Base-by-base conservation (phyloP, 768 basidiomycete species). In the Collybia sordida region DNA sequence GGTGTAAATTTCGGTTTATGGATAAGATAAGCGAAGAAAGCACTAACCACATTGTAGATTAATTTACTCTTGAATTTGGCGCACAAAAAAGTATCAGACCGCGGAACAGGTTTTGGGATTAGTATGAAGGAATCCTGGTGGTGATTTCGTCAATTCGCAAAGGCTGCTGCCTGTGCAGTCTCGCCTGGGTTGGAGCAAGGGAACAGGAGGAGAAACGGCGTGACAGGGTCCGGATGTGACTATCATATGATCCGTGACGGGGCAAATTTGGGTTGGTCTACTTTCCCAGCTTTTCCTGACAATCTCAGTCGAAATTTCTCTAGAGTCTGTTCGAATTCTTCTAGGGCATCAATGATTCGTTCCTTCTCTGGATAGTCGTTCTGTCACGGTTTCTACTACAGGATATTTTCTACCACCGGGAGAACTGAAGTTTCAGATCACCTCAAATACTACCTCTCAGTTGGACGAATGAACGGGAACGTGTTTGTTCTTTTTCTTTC, bases 21-120 rank as follows among this genome's bases (percentile, higher is more conserved):
- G 53, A 59, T 61, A 59, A 53, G 61, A 59, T 62, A 58, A 40
- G 23, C 15, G 22, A 24, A 24, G 37, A 37, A 43, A 44, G 12
- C 51, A 58, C 64, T 22, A 46, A 63, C 66, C 67, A 69, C 67
- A 69, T 69, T 52, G 51, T 44, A 46, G 50, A 50, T 44, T 45
- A 53, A 37, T 43, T 50, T 39, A 51, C 42, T 36, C 31, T 39
- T 45, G 27, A 45, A 52, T 57, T 57, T 64, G 57, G 59, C 57
- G 58, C 56, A 60, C 55, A 50, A 45, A 40, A 31, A 54, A 48
- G 45, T 37, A 48, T 45, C 35, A 19, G 34, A 48, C 36, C 15
- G 22, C 25, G 8, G 6, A 28, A 25, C 25, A 11, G 50, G 11
- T 18, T 46, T 17, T 6, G 21, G 28, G 19, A 24, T 31, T 12